Base-by-base conservation (phyloP, 352 stramenopile species). In the Pythium biforme region DNA sequence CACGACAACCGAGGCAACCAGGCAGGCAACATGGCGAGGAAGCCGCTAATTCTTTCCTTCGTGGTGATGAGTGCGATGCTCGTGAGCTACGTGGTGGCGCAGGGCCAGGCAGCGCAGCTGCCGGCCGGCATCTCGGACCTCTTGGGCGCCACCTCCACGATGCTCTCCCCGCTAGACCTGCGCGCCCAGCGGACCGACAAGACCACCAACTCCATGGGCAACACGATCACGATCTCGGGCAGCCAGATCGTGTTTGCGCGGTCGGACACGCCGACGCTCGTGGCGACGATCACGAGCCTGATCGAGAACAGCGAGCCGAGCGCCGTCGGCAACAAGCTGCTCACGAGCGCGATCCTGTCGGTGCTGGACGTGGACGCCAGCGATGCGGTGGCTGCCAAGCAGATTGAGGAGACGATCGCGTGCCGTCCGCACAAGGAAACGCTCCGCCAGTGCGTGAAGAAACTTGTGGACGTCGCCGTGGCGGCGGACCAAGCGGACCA, bases 241-340 rank as follows among this genome's bases (percentile, higher is more conserved):
- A 69, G 62, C 41, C 5, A 59, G 43, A 63, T 69, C 22, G 34
- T 59, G 37, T 69, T 69, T 37, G 39, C 46, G 14, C 31, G 53
- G 4, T 37, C 62, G 14, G 54, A 63, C 31, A 53, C 52, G 49
- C 43, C 33, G 17, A 57, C 56, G 43, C 55, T 70, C n/a, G 39
- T 66, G 14, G 39, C 34, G 46, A 62, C 55, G 22, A 62, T 69
- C 40, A 10, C 41, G 48, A 69, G 62, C 19, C 62, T 69, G 62
- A 59, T 69, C 14, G 11, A 37, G 20, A 70, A 70, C 55, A 65
- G 55, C 29, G 46, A 57, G 34, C 49, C 63, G 7, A 33, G 51
- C 51, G 14, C 22, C 14, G 26, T 27, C 15, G 63, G 55, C 29
- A 56, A 70, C 50, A 4, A 34, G 29, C 26, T 52, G 22, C 49